Evolutionary conservation across 1,139 yeast genomes (phyloP).

Genomic region (Arxiozyma telluris): DNA sequence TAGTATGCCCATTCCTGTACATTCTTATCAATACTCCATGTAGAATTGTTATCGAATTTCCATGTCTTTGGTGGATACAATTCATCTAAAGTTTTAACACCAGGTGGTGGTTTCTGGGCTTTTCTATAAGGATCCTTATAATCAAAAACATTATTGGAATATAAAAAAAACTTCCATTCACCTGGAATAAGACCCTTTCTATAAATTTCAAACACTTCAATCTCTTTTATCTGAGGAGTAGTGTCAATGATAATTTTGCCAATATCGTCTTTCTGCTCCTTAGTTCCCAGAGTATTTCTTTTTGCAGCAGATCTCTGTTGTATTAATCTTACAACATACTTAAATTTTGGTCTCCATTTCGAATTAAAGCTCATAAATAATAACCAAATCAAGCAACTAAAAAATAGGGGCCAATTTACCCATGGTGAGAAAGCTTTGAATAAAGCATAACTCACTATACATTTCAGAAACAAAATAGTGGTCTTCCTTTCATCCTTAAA

Average conservation of each 20-base stretch:
- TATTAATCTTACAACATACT: neutral
- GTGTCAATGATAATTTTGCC: constrained; percentile 57
- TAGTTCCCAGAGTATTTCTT: constrained; percentile 19
- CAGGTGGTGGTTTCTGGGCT: constrained; percentile 58
- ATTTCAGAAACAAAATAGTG: constrained; percentile 43
- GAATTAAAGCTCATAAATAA: constrained; percentile 49
- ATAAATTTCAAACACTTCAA: constrained; percentile 72
- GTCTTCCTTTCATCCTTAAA: constrained; percentile 64
- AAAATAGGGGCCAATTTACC: constrained; percentile 56
- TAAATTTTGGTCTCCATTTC: constrained; percentile 16
- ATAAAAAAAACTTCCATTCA: constrained; percentile 51
- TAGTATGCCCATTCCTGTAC: constrained; percentile 47
- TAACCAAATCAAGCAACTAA: constrained; percentile 52
- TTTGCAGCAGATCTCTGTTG: constrained; percentile 10
- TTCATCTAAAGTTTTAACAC: constrained; percentile 47
- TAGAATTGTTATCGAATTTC: constrained; percentile 53
- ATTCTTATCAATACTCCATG: constrained; percentile 59
- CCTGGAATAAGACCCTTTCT: constrained; percentile 52
- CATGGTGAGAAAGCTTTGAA: constrained; percentile 49
- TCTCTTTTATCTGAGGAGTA: constrained; percentile 48
- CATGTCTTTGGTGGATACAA: constrained; percentile 66
- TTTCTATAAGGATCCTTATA: constrained; percentile 41
- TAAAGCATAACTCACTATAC: constrained; percentile 37
- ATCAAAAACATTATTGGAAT: constrained; percentile 45
- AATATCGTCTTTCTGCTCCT: constrained; percentile 12